These are phyloP conservation scores for Phytophthora megakarya DNA, from an alignment of 352 stramenopile species.

Conservation along the genomic window DNA sequence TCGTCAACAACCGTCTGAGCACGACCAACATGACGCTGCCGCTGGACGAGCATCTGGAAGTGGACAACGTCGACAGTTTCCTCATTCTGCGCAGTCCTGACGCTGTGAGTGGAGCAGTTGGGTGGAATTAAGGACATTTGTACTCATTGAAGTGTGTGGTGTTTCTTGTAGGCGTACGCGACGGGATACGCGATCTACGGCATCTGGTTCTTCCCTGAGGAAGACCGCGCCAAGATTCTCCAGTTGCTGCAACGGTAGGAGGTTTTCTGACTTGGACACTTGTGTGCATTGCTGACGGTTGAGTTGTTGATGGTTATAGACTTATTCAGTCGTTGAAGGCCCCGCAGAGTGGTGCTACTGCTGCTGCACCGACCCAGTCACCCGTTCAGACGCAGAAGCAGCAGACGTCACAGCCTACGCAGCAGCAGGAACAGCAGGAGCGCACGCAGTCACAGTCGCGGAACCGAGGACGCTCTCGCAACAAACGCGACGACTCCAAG, in stretches of 20 bases:
- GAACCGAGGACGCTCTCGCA: slow-evolving; percentile 54
- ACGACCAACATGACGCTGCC: slow-evolving; percentile 87
- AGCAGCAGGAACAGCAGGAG: slow-evolving; percentile 42
- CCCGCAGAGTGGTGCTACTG: slow-evolving; percentile 27
- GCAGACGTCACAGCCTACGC: slow-evolving; percentile 38
- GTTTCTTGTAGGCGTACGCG: slow-evolving; percentile 39
- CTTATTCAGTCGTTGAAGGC: slow-evolving; percentile 70
- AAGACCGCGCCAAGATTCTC: slow-evolving; percentile 82
- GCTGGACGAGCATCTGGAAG: slow-evolving; percentile 70
- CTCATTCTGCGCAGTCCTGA: slow-evolving; percentile 81
- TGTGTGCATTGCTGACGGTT: slow-evolving; percentile 13
- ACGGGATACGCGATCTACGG: slow-evolving; percentile 84
- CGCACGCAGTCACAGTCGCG: slow-evolving; percentile 35
- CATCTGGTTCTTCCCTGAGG: slow-evolving; percentile 88
- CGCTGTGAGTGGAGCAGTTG: slow-evolving; percentile 32
- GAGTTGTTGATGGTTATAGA: slow-evolving; percentile 35
- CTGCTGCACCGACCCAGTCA: slow-evolving; percentile 12
- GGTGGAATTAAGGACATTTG: background rate
- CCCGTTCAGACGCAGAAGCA: slow-evolving; percentile 35
- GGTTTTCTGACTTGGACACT: background rate
- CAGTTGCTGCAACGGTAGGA: slow-evolving; percentile 70
- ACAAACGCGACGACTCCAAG: slow-evolving; percentile 61
- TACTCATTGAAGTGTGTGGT: slow-evolving; percentile 1
- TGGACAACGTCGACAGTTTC: slow-evolving; percentile 87
- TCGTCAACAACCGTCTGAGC: slow-evolving; percentile 90